Conservation (phyloP, 2,329 filamentous ascomycete species). For the Epichloe elymi region DNA sequence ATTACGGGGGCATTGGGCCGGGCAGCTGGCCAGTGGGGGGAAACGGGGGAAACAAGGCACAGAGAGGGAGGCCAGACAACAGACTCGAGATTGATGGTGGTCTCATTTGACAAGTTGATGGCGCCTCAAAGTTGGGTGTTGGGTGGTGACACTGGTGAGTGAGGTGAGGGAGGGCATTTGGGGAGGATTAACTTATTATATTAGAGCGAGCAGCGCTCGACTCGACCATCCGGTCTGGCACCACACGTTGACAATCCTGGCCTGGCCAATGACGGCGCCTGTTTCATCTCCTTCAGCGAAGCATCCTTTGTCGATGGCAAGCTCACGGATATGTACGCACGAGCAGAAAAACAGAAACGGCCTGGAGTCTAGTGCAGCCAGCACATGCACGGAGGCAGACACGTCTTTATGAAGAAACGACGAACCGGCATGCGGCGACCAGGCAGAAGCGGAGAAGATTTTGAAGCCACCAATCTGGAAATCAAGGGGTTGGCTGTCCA, state of each 20-base stretch:
- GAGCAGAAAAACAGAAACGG: background rate
- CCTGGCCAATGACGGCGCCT: too few relatives aligned
- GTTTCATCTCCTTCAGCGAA: background rate
- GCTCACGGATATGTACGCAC: background rate
- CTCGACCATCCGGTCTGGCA: too few relatives aligned
- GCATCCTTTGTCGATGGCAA: background rate
- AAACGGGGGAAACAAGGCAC: background rate
- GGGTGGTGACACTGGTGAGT: background rate
- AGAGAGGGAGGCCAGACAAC: background rate
- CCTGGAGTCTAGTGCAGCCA: background rate
- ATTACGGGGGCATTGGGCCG: background rate
- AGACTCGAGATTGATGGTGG: background rate
- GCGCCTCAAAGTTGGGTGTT: background rate
- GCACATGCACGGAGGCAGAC: too few relatives aligned
- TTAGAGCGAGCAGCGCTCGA: too few relatives aligned
- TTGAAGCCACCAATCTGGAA: background rate
- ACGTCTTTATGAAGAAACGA: background rate
- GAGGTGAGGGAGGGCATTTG: too few relatives aligned
- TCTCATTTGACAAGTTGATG: too few relatives aligned
- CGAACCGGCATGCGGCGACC: background rate
- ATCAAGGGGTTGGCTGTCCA: constrained; percentile 5
- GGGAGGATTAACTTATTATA: too few relatives aligned
- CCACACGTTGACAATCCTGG: too few relatives aligned
- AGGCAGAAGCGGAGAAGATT: background rate
- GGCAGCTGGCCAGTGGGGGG: background rate